Evolutionary conservation across 1,139 yeast species (phyloP), one percentile per base, ranked within the genome.

Genomic region (Zygosaccharomyces pseudobailii): DNA sequence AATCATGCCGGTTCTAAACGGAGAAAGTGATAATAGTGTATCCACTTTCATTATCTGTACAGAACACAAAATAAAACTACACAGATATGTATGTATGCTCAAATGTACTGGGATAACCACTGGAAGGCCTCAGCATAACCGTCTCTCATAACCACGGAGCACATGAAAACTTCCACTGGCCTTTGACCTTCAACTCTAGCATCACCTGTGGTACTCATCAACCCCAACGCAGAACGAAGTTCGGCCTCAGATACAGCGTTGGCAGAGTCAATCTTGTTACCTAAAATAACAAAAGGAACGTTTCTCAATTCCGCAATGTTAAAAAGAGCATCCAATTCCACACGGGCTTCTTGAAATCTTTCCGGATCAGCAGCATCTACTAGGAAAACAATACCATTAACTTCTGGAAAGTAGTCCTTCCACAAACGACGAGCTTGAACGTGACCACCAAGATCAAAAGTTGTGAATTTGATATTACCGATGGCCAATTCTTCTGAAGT

Each of bases 361-460:
- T 84, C 96, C 41, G 95, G 84, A 67, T 92, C 98, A 50, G 97
- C 97, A 48, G 96, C 95, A 68, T 92, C 99, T 36, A 92, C 97
- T 54, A 94, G 77, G 71, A 87, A 94, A 25, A 92, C 97, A 61
- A 92, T 92, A 46, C 97, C 98, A 69, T 89, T 87, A 48, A 92
- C 98, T 71, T 92, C 98, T 47, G 98, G 99, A 83, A 94, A 92
- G 71, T 92, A 92, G 69, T 92, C 97, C 69, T 89, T 90, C 99
- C 99, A 92, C 66, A 92, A 82, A 73, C 98, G 88, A 74, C 99
- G 90, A 41, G 98, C 98, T 72, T 90, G 97, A 68, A 80, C 84
- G 75, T 92, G 98, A 37, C 99, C 99, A 70, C 99, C 99, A 63
- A 92, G 78, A 71, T 92, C 99, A 62, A 92, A 92, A 36, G 98